Conservation (phyloP, 2,329 filamentous ascomycete species). For the Colletotrichum musae region DNA sequence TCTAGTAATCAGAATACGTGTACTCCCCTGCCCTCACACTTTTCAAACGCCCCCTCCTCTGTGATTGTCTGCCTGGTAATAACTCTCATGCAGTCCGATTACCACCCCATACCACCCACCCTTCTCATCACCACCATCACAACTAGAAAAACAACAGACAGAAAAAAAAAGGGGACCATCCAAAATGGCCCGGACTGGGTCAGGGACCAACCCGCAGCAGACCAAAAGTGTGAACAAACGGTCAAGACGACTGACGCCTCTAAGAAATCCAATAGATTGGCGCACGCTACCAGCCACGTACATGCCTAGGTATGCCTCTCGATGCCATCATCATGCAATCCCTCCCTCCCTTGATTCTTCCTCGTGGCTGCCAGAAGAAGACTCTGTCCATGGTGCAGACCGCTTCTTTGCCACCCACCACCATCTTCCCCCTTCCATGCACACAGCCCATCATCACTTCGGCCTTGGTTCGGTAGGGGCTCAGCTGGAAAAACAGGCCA, state of each 20-base stretch:
- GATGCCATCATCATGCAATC: conserved; percentile 27
- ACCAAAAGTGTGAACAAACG: not conserved
- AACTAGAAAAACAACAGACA: too few species aligned
- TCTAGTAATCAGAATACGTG: not conserved
- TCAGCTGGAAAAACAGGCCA: not conserved
- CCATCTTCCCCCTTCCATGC: too few species aligned
- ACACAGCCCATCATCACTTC: not conserved
- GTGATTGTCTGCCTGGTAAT: not conserved
- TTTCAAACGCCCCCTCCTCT: not conserved
- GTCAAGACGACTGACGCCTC: too few species aligned
- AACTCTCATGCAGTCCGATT: not conserved
- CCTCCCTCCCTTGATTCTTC: not conserved
- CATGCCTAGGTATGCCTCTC: conserved; percentile 6
- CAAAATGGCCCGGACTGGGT: not conserved
- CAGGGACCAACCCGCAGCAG: conserved; percentile 13
- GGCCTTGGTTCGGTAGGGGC: conserved; percentile 13
- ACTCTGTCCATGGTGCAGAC: conserved; percentile 9
- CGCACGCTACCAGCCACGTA: conserved; percentile 4
- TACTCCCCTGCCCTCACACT: not conserved
- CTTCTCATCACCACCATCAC: conserved; percentile 7
- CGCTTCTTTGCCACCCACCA: conserved; percentile 29
- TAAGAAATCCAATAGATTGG: too few species aligned
- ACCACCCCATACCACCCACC: not conserved
- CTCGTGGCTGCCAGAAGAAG: not conserved
- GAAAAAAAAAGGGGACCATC: not conserved